phyloP scores from a whole-genome alignment of 371 early-diverging fungal genomes.

The Cokeromyces recurvatus region DNA sequence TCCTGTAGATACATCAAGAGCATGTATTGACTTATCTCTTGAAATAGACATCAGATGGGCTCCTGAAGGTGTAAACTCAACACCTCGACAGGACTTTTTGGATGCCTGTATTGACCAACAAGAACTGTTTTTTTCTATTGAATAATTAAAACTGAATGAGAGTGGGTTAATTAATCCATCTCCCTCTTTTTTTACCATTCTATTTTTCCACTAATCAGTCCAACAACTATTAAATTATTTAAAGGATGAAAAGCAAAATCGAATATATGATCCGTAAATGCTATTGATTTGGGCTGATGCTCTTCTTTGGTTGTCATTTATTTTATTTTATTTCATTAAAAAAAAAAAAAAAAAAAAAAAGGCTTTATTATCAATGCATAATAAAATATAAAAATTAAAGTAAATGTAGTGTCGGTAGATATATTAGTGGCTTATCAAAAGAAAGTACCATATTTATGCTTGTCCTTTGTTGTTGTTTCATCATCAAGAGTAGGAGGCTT shows the following conservation, averaged over 20 bases:
- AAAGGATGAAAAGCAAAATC: conserved; percentile 73
- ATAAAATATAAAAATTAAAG: background rate
- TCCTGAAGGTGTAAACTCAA: conserved; percentile 77
- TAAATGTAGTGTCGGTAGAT: no score
- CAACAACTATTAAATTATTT: conserved; percentile 61
- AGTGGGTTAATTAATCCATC: background rate
- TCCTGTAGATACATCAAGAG: conserved; percentile 65
- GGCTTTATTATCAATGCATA: background rate
- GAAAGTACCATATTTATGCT: conserved; percentile 11
- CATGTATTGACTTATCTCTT: conserved; percentile 70
- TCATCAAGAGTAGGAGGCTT: no score
- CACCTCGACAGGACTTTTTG: conserved; percentile 79
- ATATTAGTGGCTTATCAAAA: conserved; percentile 8
- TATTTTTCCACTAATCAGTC: conserved; percentile 72
- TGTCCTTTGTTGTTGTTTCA: background rate
- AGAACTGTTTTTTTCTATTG: conserved; percentile 6
- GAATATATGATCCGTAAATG: conserved; percentile 54
- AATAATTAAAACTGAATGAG: conserved; percentile 29
- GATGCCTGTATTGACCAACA: conserved; percentile 56
- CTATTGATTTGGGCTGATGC: conserved; percentile 3
- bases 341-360: no score
- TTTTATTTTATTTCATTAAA: no score
- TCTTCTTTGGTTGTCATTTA: no score
- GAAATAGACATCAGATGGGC: conserved; percentile 51
- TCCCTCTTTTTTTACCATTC: conserved; percentile 52